A percentile compares a stretch with the other conserved stretches of the same genome.
Evolutionary conservation across 768 basidiomycete genomes (phyloP).

Genomic region (Pseudohyphozyma bogoriensis): DNA sequence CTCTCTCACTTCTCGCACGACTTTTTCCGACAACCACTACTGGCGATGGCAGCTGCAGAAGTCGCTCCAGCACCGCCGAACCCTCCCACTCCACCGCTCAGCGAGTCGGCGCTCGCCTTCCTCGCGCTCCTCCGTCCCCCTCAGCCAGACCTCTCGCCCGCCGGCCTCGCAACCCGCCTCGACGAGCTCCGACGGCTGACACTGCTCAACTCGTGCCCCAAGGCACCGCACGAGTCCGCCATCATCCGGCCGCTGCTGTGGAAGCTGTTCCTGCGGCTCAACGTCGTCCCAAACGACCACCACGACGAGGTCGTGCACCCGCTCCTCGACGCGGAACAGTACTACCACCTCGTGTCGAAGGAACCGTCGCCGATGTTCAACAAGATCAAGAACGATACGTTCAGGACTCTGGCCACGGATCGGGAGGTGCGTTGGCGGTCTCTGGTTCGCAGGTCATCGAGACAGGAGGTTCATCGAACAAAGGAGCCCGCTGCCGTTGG

Average conservation of each 20-base stretch:
- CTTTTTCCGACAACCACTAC: neutral
- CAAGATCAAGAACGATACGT: conserved; percentile 94
- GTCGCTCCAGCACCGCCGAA: neutral
- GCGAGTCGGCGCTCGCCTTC: neutral
- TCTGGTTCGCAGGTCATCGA: too few relatives aligned
- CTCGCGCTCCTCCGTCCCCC: neutral
- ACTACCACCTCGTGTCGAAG: conserved; percentile 10
- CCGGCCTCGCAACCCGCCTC: neutral
- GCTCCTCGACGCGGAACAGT: conserved; percentile 10
- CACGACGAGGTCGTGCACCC: conserved; percentile 1
- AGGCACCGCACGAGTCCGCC: conserved; percentile 34
- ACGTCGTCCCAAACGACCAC: conserved; percentile 50
- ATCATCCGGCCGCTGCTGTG: conserved; percentile 71
- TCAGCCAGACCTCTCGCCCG: neutral
- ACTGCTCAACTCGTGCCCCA: conserved; percentile 10
- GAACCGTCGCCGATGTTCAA: conserved; percentile 54
- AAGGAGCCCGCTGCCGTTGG: too few relatives aligned
- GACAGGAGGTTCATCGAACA: too few relatives aligned
- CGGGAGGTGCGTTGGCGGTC: conserved; percentile 61
- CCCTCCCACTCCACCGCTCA: neutral
- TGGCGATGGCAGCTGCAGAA: neutral
- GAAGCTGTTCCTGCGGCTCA: conserved; percentile 82
- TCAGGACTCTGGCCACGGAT: conserved; percentile 91
- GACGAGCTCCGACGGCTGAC: conserved; percentile 7
- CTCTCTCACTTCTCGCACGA: neutral